These are phyloP conservation scores for Cardiospermum halicacabum DNA, from an alignment of 345 rosid genomes.

Conservation along the genomic window DNA sequence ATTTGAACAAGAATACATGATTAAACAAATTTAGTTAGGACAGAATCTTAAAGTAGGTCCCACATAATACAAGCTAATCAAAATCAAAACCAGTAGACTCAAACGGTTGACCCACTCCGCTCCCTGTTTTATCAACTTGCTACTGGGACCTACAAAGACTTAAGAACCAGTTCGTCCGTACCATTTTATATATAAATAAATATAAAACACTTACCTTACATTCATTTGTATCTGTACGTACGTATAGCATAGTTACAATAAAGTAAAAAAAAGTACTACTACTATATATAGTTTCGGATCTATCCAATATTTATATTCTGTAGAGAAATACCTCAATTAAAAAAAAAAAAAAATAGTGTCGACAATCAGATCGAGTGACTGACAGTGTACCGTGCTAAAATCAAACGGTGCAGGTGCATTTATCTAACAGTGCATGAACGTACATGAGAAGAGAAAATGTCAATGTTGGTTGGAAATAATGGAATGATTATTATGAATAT, in stretches of 20 bases:
- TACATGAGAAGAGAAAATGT: constrained; percentile 5
- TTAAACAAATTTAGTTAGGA: background rate
- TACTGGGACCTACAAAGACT: constrained; percentile 6
- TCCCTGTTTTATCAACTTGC: constrained; percentile 23
- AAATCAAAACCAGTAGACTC: background rate
- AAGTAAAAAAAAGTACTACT: background rate
- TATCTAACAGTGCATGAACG: constrained; percentile 21
- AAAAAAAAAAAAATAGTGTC: background rate
- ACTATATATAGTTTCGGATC: background rate
- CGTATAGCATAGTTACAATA: no score
- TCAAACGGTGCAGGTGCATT: background rate
- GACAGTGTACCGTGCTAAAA: background rate
- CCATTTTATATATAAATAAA: background rate
- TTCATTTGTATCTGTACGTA: no score
- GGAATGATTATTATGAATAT: background rate
- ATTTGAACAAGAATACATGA: background rate
- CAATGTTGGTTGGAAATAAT: constrained; percentile 28
- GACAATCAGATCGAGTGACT: constrained; percentile 2
- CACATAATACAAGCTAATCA: background rate
- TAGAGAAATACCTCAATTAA: background rate
- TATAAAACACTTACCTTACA: no score
- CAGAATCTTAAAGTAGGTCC: constrained; percentile 7
- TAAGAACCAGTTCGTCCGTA: constrained; percentile 38
- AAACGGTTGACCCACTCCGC: constrained; percentile 17
- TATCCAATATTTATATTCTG: background rate